Conservation (phyloP, 495 filamentous ascomycete species). For the Penicillium argentinense region DNA sequence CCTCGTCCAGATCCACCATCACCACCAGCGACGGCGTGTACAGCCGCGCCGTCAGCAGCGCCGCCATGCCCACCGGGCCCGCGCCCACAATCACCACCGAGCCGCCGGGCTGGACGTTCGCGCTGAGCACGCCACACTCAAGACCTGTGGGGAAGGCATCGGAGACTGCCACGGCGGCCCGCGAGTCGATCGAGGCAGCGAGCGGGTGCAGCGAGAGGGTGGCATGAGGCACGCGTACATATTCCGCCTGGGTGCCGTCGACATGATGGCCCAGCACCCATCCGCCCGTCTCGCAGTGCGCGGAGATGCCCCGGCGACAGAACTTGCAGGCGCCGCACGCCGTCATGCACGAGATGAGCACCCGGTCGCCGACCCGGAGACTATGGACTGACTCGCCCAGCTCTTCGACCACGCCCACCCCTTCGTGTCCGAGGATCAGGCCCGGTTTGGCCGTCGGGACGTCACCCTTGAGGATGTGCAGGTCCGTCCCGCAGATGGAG, state of each 20-base stretch:
- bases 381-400: slow-evolving; percentile 60
- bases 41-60: slow-evolving; percentile 45
- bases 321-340: slow-evolving; percentile 40
- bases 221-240: slow-evolving; percentile 47
- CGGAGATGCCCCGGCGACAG: slow-evolving; percentile 36
- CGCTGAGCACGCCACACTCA: slow-evolving; percentile 50
- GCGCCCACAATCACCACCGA: slow-evolving; percentile 52
- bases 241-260: slow-evolving; percentile 54
- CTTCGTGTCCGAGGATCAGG: slow-evolving; percentile 82
- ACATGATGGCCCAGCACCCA: slow-evolving; percentile 43
- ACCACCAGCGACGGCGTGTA: slow-evolving; percentile 45
- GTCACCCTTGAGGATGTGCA: slow-evolving; percentile 71
- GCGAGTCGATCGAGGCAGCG: slow-evolving; percentile 33
- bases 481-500: slow-evolving; percentile 79
- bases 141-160: slow-evolving; percentile 52
- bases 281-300: slow-evolving; percentile 41
- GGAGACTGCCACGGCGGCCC: slow-evolving; percentile 40
- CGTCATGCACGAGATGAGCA: slow-evolving; percentile 44
- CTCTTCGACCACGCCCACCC: slow-evolving; percentile 73
- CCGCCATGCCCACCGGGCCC: slow-evolving; percentile 52
- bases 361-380: slow-evolving; percentile 40
- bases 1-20: slow-evolving; percentile 43
- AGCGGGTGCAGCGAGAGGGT: slow-evolving; percentile 40
- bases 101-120: slow-evolving; percentile 39
- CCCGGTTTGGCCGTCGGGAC: slow-evolving; percentile 69